These are phyloP conservation scores for Ormosia emarginata DNA, from an alignment of 306 rosid species.

Conservation along the genomic window DNA sequence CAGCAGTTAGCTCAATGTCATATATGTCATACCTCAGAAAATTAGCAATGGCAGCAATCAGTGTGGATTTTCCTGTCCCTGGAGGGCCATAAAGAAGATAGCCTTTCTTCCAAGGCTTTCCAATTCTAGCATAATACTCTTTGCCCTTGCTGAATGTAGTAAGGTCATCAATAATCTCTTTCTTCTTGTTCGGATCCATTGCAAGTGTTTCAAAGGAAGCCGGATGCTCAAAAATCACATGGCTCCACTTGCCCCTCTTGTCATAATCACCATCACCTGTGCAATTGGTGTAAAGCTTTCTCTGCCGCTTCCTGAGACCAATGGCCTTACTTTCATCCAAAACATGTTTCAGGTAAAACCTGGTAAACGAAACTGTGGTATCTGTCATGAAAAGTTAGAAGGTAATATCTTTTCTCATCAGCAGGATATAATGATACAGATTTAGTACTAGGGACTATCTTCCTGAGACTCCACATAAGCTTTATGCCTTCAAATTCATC, in stretches of 20 bases:
- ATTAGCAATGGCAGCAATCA: conserved; percentile 73
- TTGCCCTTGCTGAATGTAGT: conserved; percentile 37
- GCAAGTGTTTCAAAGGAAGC: conserved; percentile 40
- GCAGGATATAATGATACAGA: conserved; percentile 17
- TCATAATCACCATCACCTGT: background rate
- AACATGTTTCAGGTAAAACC: conserved; percentile 30
- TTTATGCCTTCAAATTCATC: conserved; percentile 34
- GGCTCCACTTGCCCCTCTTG: conserved; percentile 31
- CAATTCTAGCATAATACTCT: conserved; percentile 44
- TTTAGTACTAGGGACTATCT: background rate
- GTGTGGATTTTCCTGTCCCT: conserved; percentile 73
- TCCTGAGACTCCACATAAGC: conserved; percentile 37
- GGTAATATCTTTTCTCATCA: conserved; percentile 28
- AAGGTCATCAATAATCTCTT: conserved; percentile 42
- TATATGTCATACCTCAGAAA: conserved; percentile 49
- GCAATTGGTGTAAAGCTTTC: conserved; percentile 42
- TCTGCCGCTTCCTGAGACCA: conserved; percentile 20
- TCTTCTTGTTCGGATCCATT: conserved; percentile 39
- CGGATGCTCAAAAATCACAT: conserved; percentile 50
- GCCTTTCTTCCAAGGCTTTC: conserved; percentile 73
- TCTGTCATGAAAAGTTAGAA: conserved; percentile 26
- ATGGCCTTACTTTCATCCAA: conserved; percentile 32
- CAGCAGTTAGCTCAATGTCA: conserved; percentile 58
- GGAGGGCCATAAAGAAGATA: conserved; percentile 72
- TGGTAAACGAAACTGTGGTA: background rate